These are phyloP conservation scores for Anisodus acutangulus DNA, from an alignment of 257 asterid genomes.

Conservation along the genomic window DNA sequence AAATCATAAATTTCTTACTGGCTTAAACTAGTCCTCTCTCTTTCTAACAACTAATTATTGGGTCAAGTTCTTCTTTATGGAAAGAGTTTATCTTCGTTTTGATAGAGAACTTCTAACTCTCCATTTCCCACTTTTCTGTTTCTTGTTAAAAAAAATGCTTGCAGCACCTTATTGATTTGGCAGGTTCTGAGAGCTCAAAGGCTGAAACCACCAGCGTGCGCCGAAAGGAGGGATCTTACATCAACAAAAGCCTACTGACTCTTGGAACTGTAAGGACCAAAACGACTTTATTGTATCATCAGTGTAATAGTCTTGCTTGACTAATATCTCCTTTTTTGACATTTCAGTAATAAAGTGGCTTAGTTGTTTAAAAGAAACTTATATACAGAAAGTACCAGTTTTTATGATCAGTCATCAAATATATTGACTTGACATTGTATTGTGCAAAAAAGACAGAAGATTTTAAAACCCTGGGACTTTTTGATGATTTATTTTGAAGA, in stretches of 20 bases:
- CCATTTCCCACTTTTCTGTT: conserved; percentile 25
- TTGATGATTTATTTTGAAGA: background rate
- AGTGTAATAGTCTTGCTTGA: conserved; percentile 31
- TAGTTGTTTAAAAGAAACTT: conserved; percentile 1
- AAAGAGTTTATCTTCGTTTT: conserved; percentile 14
- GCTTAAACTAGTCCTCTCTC: background rate
- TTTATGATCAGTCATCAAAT: conserved; percentile 1
- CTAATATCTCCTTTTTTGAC: conserved; percentile 11
- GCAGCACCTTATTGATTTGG: conserved; percentile 99
- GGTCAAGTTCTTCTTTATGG: background rate
- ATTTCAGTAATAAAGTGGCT: conserved; percentile 18
- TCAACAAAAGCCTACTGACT: conserved; percentile 96
- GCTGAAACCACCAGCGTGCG: conserved; percentile 92
- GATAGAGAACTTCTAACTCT: background rate
- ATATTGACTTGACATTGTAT: conserved; percentile 23
- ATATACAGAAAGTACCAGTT: background rate
- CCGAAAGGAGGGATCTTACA: too few species aligned
- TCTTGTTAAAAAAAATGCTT: conserved; percentile 40
- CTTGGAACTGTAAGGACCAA: conserved; percentile 96
- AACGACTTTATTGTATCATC: conserved; percentile 44
- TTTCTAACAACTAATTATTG: background rate
- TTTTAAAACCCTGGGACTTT: background rate
- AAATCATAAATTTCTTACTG: conserved; percentile 13
- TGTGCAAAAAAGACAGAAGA: background rate
- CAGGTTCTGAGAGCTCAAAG: conserved; percentile 99